Evolutionary conservation across 2,329 filamentous ascomycete genomes (phyloP).

Genomic region (Fusarium pininemorale): DNA sequence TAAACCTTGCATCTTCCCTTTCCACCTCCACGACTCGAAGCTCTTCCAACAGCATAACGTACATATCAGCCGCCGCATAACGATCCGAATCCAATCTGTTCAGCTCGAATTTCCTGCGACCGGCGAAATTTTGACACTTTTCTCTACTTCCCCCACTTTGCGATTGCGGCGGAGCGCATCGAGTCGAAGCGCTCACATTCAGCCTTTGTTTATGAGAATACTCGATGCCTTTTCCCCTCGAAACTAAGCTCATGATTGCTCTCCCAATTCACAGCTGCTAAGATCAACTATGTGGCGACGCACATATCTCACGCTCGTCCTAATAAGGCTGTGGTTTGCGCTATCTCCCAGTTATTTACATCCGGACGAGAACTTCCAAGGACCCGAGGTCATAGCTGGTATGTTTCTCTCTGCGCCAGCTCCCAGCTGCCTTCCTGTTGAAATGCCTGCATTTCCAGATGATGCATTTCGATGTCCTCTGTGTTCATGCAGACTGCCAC

Average conservation of each 20-base stretch:
- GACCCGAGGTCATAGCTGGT: constrained; percentile 97
- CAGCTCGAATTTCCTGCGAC: background rate
- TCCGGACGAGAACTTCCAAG: constrained; percentile 98
- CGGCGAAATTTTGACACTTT: background rate
- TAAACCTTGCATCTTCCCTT: constrained; percentile 12
- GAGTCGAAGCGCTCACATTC: constrained; percentile 4
- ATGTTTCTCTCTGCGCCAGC: constrained; percentile 47
- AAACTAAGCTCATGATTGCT: constrained; percentile 42
- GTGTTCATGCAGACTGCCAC: background rate
- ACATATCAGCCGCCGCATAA: constrained; percentile 1
- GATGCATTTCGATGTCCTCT: background rate
- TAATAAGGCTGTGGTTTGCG: constrained; percentile 93
- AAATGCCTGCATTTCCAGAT: background rate
- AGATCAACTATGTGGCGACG: constrained; percentile 82
- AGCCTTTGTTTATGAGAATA: constrained; percentile 23
- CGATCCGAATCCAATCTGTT: constrained; percentile 7
- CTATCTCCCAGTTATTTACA: constrained; percentile 96
- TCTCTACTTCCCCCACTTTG: background rate
- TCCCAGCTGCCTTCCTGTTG: background rate
- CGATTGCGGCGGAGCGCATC: constrained; percentile 6
- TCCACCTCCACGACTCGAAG: background rate
- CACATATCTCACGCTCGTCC: constrained; percentile 82
- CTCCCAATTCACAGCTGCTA: constrained; percentile 30
- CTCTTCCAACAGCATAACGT: constrained; percentile 7
- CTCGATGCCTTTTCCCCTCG: constrained; percentile 31